These are phyloP conservation scores for Canariomyces notabilis DNA, from an alignment of 2,329 filamentous ascomycete species.

Conservation along the genomic window DNA sequence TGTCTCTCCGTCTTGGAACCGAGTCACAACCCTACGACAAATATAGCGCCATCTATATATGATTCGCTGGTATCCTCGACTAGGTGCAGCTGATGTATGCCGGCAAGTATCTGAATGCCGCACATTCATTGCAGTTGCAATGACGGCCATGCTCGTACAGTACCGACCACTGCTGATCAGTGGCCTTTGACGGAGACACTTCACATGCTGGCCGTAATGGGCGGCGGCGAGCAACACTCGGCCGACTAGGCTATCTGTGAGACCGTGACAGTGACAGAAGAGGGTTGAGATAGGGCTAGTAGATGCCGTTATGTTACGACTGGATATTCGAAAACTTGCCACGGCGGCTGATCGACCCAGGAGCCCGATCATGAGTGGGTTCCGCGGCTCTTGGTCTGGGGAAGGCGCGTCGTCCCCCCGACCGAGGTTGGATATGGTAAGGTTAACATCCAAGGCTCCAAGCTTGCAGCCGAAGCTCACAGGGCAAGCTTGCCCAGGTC, in stretches of 20 bases:
- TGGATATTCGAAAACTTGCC: background rate
- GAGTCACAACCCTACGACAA: conserved; percentile 13
- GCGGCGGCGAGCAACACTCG: no score
- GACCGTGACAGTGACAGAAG: background rate
- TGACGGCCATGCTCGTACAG: background rate
- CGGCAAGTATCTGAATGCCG: conserved; percentile 19
- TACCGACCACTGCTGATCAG: conserved; percentile 1
- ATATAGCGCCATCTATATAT: conserved; percentile 16
- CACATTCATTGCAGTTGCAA: conserved; percentile 18
- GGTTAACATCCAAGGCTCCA: conserved; percentile 4
- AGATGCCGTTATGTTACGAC: conserved; percentile 11
- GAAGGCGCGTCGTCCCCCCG: conserved; percentile 17
- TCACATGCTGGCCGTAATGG: background rate
- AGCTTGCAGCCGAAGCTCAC: background rate
- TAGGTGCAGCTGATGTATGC: conserved; percentile 12
- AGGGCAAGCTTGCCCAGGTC: background rate
- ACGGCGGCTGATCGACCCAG: conserved; percentile 11
- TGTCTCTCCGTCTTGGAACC: conserved; percentile 15
- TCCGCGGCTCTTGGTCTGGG: conserved; percentile 15
- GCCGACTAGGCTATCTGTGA: conserved; percentile 6
- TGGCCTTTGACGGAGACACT: background rate
- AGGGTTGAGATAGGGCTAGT: background rate
- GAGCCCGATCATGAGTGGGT: conserved; percentile 17
- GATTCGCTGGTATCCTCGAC: conserved; percentile 14
- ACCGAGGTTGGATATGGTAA: conserved; percentile 3